Conservation (phyloP, 2,329 filamentous ascomycete genomes). For the Calonectria fujianensis region DNA sequence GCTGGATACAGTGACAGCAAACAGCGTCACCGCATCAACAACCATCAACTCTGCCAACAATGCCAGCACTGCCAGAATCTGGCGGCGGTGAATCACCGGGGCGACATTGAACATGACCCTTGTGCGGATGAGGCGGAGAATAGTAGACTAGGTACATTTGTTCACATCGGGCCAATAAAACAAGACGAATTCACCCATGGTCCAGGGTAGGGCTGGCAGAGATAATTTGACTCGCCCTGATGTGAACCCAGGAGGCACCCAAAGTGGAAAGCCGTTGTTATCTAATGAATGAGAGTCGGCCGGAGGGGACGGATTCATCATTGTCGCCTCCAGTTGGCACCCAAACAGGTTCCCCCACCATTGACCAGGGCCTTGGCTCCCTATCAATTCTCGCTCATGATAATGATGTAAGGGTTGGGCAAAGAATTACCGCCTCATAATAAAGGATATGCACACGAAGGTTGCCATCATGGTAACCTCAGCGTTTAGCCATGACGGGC, state of each 20-base stretch:
- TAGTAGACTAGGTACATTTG: neutral
- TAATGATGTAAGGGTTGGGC: conserved; percentile 12
- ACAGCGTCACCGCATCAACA: conserved; percentile 5
- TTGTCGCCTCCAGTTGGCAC: conserved; percentile 8
- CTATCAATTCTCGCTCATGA: neutral
- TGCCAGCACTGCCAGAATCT: neutral
- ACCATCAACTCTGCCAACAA: neutral
- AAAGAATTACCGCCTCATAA: neutral
- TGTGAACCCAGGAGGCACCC: conserved; percentile 25
- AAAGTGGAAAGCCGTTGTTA: conserved; percentile 29
- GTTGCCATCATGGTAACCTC: conserved; percentile 26
- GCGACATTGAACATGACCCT: neutral
- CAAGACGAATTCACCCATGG: conserved; percentile 22
- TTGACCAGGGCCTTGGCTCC: conserved; percentile 7
- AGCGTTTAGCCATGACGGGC: conserved; percentile 22
- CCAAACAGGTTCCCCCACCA: neutral
- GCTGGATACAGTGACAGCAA: neutral
- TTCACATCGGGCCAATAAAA: conserved; percentile 23
- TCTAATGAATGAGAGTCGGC: conserved; percentile 29
- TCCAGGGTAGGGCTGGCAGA: conserved; percentile 39
- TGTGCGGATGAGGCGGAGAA: conserved; percentile 13
- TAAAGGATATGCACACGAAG: conserved; percentile 1
- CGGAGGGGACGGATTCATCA: conserved; percentile 19
- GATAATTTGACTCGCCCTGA: conserved; percentile 39
- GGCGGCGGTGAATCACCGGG: conserved; percentile 28